A percentile compares a stretch with the other conserved stretches of the same genome.
phyloP scores from a whole-genome alignment of 1,284 basidiomycete genomes.

The Puccinia novopanici region DNA sequence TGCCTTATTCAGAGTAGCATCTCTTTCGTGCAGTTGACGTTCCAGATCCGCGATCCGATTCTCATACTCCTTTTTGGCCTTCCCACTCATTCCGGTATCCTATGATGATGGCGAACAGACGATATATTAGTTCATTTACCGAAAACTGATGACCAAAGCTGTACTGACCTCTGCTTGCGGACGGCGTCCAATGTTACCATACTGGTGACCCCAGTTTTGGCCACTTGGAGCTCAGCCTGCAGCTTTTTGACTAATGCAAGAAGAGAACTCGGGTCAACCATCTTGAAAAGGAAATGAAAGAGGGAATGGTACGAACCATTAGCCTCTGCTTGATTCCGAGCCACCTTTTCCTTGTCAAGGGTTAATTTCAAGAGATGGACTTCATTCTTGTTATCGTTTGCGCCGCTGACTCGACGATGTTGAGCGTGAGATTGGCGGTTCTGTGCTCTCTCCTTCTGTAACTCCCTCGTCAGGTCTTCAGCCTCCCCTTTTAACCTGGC shows the following conservation, averaged over 20 bases:
- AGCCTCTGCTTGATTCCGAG: constrained; percentile 66
- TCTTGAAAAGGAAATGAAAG: neutral
- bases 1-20: constrained; percentile 53
- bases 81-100: constrained; percentile 63
- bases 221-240: constrained; percentile 46
- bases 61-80: constrained; percentile 62
- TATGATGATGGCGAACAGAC: constrained; percentile 61
- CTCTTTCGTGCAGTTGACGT: constrained; percentile 55
- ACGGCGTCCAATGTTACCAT: constrained; percentile 45
- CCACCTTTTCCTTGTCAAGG: constrained; percentile 57
- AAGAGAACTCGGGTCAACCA: neutral
- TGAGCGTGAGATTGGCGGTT: constrained; percentile 60
- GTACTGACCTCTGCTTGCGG: constrained; percentile 38
- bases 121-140: constrained; percentile 65
- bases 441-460: constrained; percentile 72
- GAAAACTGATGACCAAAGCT: constrained; percentile 65
- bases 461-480: constrained; percentile 78
- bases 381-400: constrained; percentile 34
- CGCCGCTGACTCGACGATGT: constrained; percentile 48
- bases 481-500: constrained; percentile 75
- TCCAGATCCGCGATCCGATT: constrained; percentile 57
- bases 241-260: constrained; percentile 32
- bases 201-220: constrained; percentile 2
- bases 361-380: constrained; percentile 53
- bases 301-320: constrained; percentile 56